Evolutionary conservation across 768 basidiomycete species (phyloP), one percentile per base, ranked within the genome.

Genomic region (Phanerochaete carnosa): DNA sequence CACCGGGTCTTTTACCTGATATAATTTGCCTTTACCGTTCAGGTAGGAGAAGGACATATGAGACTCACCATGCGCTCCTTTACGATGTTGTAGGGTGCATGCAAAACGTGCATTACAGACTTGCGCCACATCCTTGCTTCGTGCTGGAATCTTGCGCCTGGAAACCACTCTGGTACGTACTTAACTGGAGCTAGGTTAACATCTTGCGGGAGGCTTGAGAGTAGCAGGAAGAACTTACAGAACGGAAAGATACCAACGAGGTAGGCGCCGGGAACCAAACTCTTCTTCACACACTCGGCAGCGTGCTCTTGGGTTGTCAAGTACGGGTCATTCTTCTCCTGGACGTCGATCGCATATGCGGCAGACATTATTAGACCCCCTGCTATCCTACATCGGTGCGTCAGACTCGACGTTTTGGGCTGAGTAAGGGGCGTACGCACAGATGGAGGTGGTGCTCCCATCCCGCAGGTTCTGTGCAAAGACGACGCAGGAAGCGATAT

Each of bases 151-250:
- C 29, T 51, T 25, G 65, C 66, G 6, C 68, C 68, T 1, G 57
- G 68, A 32, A 67, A 57, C 68, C 68, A 67, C n/a, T 58, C 56
- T 1, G 66, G 68, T 16, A 69, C 11, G 43, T 69, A 60, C 49
- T 69, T 67, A 51, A 68, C 68, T 69, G 30, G 13, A 22, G 2
- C 9, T 19, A 55, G 1, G n/a, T 25, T 8, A 35, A 45, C 9
- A 33, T n/a, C 4, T 23, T 5, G 4, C 16, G n/a, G 9, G 13
- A 46, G 12, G 1, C 52, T 32, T 15, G 12, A 6, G 29, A 22
- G 12, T 2, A 52, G 28, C 19, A 2, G 12, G 29, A 52, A 22
- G 23, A 3, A 49, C 57, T 53, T 25, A 62, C 61, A 46, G 43
- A 58, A 53, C 7, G 61, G 45, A 0, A 62, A 57, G 9, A 46